These are phyloP conservation scores for Claviceps sp. DNA, from an alignment of 2,329 filamentous ascomycete species.

Conservation along the genomic window DNA sequence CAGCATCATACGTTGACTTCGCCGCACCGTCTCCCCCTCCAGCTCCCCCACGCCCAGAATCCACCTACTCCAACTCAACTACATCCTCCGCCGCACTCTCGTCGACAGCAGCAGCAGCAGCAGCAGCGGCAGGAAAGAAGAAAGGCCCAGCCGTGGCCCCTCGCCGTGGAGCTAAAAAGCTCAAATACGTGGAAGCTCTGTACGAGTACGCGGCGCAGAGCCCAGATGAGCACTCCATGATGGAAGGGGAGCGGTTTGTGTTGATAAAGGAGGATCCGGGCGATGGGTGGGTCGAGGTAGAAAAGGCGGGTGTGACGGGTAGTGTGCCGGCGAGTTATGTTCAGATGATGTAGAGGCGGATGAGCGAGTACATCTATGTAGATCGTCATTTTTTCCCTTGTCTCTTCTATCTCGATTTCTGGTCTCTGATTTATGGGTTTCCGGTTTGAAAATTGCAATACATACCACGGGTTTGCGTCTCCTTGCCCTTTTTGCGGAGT, in stretches of 20 bases:
- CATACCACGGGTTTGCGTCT: too few relatives aligned
- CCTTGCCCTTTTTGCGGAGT: too few relatives aligned
- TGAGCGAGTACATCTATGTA: slow-evolving; percentile 7
- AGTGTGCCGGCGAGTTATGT: slow-evolving; percentile 94
- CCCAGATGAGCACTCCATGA: slow-evolving; percentile 80
- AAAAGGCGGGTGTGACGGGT: slow-evolving; percentile 72
- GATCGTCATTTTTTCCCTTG: not conserved
- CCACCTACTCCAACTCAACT: slow-evolving; percentile 62
- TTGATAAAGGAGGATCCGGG: slow-evolving; percentile 77
- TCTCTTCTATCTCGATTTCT: not conserved
- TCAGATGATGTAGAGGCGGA: slow-evolving; percentile 45
- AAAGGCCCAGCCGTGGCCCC: slow-evolving; percentile 88
- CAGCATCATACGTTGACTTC: slow-evolving; percentile 71
- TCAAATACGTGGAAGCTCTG: slow-evolving; percentile 83
- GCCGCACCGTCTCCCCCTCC: slow-evolving; percentile 28
- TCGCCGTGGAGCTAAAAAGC: slow-evolving; percentile 78
- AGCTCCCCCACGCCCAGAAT: slow-evolving; percentile 49
- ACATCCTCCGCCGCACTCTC: slow-evolving; percentile 20
- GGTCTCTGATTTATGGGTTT: not conserved
- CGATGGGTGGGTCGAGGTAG: slow-evolving; percentile 95
- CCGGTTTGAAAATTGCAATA: not conserved
- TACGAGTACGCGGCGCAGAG: slow-evolving; percentile 85
- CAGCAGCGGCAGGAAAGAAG: slow-evolving; percentile 47
- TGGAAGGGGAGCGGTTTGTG: slow-evolving; percentile 82
- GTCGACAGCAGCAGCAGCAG: slow-evolving; percentile 16